Evolutionary conservation across 768 basidiomycete genomes (phyloP), one percentile per base, ranked within the genome.

Genomic region (Calvatia gigantea): DNA sequence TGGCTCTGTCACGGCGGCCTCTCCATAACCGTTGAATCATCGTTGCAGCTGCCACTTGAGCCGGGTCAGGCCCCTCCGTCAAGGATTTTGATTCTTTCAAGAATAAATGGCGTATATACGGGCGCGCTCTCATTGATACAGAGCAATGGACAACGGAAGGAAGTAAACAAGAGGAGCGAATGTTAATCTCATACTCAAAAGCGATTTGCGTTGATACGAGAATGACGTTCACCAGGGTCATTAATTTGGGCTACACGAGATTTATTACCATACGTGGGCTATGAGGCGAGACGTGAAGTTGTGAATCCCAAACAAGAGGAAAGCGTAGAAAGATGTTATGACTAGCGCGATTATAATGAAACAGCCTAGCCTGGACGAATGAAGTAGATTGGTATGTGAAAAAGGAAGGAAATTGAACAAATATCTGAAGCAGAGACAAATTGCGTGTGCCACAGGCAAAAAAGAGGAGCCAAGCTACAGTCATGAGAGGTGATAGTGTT

Each of bases 11-110:
- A 27, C 65, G 61, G 17, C 58, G 64, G 25, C 60, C 65, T 54
- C 73, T 66, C 76, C 76, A 80, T 7, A 67, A 48, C 11, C 66
- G 69, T 55, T 77, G 78, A 23, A 78, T 78, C 44, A 64, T 62
- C 6, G 57, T 66, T 0, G 74, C 75, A 11, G 76, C 75, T 2
- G 65, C 64, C 6, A 58, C 60, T 42, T 58, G 50, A 2, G 64
- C 67, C 14, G 64, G 48, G 2, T 68, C 61, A n/a, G 59, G 44
- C 15, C 62, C 60, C 19, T 21, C 54, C 4, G 17, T 56, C 48
- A 8, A 25, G 33, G 8, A 45, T 9, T 11, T 51, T 48, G 31
- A 46, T 38, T 15, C 49, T 52, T 17, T 54, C 48, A 29, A 54
- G 28, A 21, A 48, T 43, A 51, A 51, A 51, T 50, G 29, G 25